A percentile compares a stretch with the other conserved stretches of the same genome.
Conservation (phyloP, 305 asterid species). For the Rubia tinctorum region DNA sequence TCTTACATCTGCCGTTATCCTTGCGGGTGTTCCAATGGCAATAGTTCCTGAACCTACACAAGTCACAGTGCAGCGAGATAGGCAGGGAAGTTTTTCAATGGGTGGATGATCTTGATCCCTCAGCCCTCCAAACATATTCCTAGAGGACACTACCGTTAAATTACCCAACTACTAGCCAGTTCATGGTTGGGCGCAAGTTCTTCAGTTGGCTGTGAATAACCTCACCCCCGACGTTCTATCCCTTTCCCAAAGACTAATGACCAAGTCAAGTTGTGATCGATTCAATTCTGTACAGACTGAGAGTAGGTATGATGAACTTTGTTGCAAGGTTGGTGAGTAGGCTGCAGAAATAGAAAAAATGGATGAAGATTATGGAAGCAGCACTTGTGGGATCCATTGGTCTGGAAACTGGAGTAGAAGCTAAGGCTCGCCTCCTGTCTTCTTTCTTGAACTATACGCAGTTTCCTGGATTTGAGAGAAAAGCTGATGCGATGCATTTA, state of each 20-base stretch:
- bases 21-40: conserved; percentile 91
- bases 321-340: conserved; percentile 63
- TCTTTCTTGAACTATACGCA: conserved; percentile 60
- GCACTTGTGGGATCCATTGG: conserved; percentile 72
- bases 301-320: conserved; percentile 74
- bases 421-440: conserved; percentile 75
- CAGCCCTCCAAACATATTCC: conserved; percentile 87
- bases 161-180: conserved; percentile 86
- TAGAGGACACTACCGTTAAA: conserved; percentile 78
- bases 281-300: conserved; percentile 38
- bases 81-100: conserved; percentile 87
- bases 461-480: conserved; percentile 45
- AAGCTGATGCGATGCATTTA: conserved; percentile 38
- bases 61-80: conserved; percentile 84
- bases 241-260: conserved; percentile 61
- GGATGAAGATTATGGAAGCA: conserved; percentile 65
- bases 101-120: conserved; percentile 75
- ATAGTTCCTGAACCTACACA: conserved; percentile 99
- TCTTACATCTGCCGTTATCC: conserved; percentile 77
- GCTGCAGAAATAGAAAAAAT: conserved; percentile 83
- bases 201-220: conserved; percentile 62
- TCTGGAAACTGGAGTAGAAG: conserved; percentile 68
- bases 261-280: conserved; percentile 43
- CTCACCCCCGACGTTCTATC: conserved; percentile 73
- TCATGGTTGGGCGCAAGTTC: conserved; percentile 90